phyloP scores from a whole-genome alignment of 495 filamentous ascomycete genomes.

The Penicillium chermesinum region DNA sequence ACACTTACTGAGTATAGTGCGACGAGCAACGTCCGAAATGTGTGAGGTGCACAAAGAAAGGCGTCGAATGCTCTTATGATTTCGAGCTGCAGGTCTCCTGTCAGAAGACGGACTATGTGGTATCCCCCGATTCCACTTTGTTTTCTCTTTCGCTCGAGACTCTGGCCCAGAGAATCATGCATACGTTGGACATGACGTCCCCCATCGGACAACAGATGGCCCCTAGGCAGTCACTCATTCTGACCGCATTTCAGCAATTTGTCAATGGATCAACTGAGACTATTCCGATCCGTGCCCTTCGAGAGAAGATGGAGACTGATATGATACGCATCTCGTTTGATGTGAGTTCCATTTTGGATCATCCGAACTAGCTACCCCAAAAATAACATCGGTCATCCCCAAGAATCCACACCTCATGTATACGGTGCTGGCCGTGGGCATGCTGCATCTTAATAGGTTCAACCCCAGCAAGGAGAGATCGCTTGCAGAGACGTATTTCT shows the following conservation, averaged over 20 bases:
- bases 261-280: conserved; percentile 25
- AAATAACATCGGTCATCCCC: too few relatives aligned
- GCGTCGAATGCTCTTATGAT: conserved; percentile 19
- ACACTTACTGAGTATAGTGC: conserved; percentile 16
- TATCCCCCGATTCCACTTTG: not conserved
- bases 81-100: not conserved
- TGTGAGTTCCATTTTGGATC: conserved; percentile 25
- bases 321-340: conserved; percentile 35
- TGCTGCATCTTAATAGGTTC: conserved; percentile 35
- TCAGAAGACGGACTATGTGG: not conserved
- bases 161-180: conserved; percentile 12
- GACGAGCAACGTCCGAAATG: conserved; percentile 31
- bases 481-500: conserved; percentile 38
- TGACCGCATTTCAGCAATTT: conserved; percentile 31
- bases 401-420: conserved; percentile 43
- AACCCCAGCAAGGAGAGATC: conserved; percentile 22
- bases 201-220: too few relatives aligned
- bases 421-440: conserved; percentile 35
- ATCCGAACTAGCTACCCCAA: too few relatives aligned
- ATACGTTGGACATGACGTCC: conserved; percentile 6
- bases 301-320: conserved; percentile 32
- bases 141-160: conserved; percentile 19
- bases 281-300: conserved; percentile 24
- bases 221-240: too few relatives aligned
- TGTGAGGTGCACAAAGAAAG: conserved; percentile 20